Base-by-base conservation (phyloP, 2,329 filamentous ascomycete species). In the Venturia nashicola region DNA sequence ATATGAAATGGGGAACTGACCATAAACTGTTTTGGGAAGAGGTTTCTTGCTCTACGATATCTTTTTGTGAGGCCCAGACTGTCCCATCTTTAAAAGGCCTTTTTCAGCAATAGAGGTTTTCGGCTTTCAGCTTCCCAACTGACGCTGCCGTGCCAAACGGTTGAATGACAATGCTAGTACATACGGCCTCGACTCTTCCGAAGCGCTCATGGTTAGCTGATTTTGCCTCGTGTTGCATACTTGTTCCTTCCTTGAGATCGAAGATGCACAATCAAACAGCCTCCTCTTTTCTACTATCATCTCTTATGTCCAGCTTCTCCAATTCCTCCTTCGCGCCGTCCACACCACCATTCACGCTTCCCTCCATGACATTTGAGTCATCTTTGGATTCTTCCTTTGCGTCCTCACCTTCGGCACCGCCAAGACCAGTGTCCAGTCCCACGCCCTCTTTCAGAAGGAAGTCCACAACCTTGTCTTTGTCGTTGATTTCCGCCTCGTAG, bases 401-500 rank as follows among this genome's bases (percentile, higher is more conserved):
- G 27, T 55, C 67, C 59, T 66, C 69, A 64, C 71, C 72, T 61
- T 73, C 73, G 44, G 73, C 70, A 65, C 70, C 67, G 6, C 70
- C 73, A 65, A 76, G 70, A 16, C 71, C 74, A 59, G 69, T 73
- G 61, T 76, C 74, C 61, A 76, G 66, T 60, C 73, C 76, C 32
- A 77, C 77, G 5, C 77, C 78, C n/a, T 75, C 75, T 48, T 75
- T 76, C 51, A 80, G 72, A 67, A 81, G 67, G 70, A 76, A 78
- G 61, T 77, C 77, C 32, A 80, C 78, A 18, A 80, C 77, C 23
- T 79, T 76, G 63, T 74, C 72, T 72, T 78, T 79, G 62, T 78
- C 78, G 62, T 78, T 78, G 44, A 78, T 71, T 68, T 80, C 78
- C 3, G 79, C 79, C 69, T 80, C 78, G 64, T 78, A 80, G 40